Evolutionary conservation across 2,329 filamentous ascomycete species (phyloP), one percentile per base, ranked within the genome.

Genomic region (Colletotrichum spaethianum): DNA sequence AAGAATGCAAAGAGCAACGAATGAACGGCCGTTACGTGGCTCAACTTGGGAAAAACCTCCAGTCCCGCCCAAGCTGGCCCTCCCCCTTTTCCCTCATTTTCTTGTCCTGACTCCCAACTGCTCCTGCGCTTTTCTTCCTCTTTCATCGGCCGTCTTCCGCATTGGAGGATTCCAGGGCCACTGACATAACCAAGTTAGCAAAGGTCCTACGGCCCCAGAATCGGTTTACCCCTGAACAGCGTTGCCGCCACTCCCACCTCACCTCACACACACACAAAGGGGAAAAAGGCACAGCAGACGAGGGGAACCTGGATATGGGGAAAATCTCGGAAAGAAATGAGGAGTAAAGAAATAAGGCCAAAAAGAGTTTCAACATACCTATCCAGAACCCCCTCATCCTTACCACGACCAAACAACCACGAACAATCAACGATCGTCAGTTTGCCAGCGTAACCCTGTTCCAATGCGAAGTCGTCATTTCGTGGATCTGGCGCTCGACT

Each of bases 401-500:
- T 38, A 38, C 28, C 48, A 60, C 36, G 31, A 44, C 38, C 38
- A 67, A 56, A 36, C 68, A 40, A 33, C 63, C 68, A 57, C 44
- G 16, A 53, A 65, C 46, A 53, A 61, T 48, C 59, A 42, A 66
- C 52, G 63, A 72, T 50, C 33, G 44, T 53, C 59, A 79, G 80
- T 78, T 78, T 80, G 31, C 75, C 73, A 77, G 77, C 68, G 78
- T 87, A 80, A 76, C 81, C 74, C 80, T 80, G 33, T 78, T 77
- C 48, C 81, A 74, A 70, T 86, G 84, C 67, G 83, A 79, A 14
- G 76, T 71, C 59, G 77, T 77, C 79, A 92, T 84, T 61, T 82
- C 83, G 53, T 82, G 71, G 75, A 92, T 87, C 81, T 95, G 92
- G 72, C 82, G 83, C 74, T 86, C 79, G 74, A 97, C 88, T 68